Evolutionary conservation across 805 yeast species (phyloP).

Genomic region (Wickerhamomyces xylosicus): DNA sequence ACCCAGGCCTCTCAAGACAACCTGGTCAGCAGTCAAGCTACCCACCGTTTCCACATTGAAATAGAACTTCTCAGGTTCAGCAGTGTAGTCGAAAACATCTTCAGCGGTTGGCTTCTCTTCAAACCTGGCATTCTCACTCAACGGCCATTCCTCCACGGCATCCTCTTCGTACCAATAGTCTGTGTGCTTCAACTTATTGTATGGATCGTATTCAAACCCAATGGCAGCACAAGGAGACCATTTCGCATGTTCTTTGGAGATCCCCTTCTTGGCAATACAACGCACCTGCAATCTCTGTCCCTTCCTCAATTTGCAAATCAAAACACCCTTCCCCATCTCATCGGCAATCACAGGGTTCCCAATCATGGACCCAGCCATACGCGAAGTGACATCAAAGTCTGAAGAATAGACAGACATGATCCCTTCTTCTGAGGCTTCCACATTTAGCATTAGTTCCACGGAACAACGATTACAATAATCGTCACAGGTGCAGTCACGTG

Average conservation of each 20-base stretch:
- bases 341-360: slow-evolving; percentile 87
- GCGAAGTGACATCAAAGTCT: slow-evolving; percentile 46
- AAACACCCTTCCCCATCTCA: slow-evolving; percentile 69
- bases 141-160: slow-evolving; percentile 90
- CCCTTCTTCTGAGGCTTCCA: slow-evolving; percentile 80
- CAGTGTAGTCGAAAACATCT: slow-evolving; percentile 76
- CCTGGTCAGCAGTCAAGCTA: slow-evolving; percentile 78
- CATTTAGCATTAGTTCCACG: slow-evolving; percentile 76
- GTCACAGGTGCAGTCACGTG: slow-evolving; percentile 96
- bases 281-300: slow-evolving; percentile 84
- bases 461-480: slow-evolving; percentile 95
- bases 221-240: slow-evolving; percentile 97
- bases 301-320: slow-evolving; percentile 82
- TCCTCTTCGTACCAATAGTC: slow-evolving; percentile 94
- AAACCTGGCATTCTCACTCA: slow-evolving; percentile 78
- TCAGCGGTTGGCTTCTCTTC: slow-evolving; percentile 91
- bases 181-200: slow-evolving; percentile 94
- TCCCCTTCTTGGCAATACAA: slow-evolving; percentile 96
- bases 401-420: slow-evolving; percentile 86
- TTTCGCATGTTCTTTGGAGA: slow-evolving; percentile 95
- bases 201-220: slow-evolving; percentile 97
- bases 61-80: slow-evolving; percentile 74
- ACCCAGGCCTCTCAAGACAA: slow-evolving; percentile 72
- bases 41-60: slow-evolving; percentile 92
- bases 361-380: slow-evolving; percentile 30